Evolutionary conservation across 169 alveolate species (phyloP), one percentile per base, ranked within the genome.

Genomic region (Plasmodium knowlesi): DNA sequence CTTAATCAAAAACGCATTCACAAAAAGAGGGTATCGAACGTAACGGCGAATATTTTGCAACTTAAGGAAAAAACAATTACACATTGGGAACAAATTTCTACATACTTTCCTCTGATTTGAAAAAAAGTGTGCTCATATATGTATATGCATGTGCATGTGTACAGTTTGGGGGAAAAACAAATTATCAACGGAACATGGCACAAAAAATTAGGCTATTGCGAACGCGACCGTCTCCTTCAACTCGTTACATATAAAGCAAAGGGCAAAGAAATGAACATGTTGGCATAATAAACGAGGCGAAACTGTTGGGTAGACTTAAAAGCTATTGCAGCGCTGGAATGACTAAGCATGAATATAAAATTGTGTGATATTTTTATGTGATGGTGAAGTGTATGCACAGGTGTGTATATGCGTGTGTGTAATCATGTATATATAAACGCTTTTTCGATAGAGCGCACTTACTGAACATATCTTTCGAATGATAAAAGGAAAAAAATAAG

Each of bases 341-440:
- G 30, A 5, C n/a, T 41, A 79, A 19, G 39, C 71, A 34, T 79
- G 32, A 16, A 43, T 37, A 79, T 79, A 37, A 37, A 39, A 9
- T 79, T 14, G 39, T 79, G 34, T 9, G 50, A 76, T 76, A 76
- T 32, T 2, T 10, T 19, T 37, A 4, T 14, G 25, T 37, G n/a
- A 79, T n/a, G 22, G 53, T 81, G 54, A 14, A 53, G 83, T 53
- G 39, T 81, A 37, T 81, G 67, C 70, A 50, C 41, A 81, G 32
- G 70, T 43, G 22, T 37, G 67, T 37, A 12, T 37, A 39, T 37
- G 50, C 30, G 39, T 81, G 39, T 32, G 50, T 53, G 39, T 81
- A 53, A 46, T 28, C 1, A 81, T 81, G 10, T 37, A 50, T 22
- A 81, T 43, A 22, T 41, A 41, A 54, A 79, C 72, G 37, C 32